Conservation (phyloP, 2,329 filamentous ascomycete genomes). For the Colletotrichum lindemuthianum region DNA sequence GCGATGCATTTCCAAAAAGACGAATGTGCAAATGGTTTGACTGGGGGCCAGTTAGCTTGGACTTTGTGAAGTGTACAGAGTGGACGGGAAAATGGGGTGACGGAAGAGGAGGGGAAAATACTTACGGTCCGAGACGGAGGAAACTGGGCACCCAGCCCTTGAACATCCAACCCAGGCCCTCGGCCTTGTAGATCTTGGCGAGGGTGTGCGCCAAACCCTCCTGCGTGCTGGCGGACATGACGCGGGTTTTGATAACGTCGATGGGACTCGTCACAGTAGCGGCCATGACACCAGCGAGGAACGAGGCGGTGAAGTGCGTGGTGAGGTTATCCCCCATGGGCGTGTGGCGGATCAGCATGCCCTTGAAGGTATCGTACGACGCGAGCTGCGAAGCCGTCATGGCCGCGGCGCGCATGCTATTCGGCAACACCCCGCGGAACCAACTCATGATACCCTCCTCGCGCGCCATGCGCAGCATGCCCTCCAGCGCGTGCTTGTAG, state of each 20-base stretch:
- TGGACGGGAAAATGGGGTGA: not conserved
- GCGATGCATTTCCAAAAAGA: constrained; percentile 89
- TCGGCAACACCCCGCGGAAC: constrained; percentile 88
- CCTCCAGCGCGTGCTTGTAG: constrained; percentile 90
- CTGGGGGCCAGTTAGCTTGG: constrained; percentile 44
- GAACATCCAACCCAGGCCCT: constrained; percentile 86
- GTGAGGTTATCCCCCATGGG: constrained; percentile 75
- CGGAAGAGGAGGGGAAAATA: constrained; percentile 37
- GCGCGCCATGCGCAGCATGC: constrained; percentile 85
- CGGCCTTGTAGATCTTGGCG: constrained; percentile 72
- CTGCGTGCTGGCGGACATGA: constrained; percentile 75
- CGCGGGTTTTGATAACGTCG: constrained; percentile 88
- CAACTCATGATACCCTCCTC: constrained; percentile 81
- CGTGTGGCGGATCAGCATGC: constrained; percentile 71
- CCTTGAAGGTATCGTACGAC: constrained; percentile 86
- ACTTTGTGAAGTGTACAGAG: too few species aligned
- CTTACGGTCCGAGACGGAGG: constrained; percentile 71
- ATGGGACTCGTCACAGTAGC: constrained; percentile 87
- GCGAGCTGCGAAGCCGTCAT: constrained; percentile 90
- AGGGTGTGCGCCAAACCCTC: constrained; percentile 69
- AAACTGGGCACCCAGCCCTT: constrained; percentile 89
- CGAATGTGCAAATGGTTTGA: constrained; percentile 87
- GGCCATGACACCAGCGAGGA: constrained; percentile 83
- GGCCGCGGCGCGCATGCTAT: constrained; percentile 81
- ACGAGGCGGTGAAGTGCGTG: constrained; percentile 81